Evolutionary conservation across 2,329 filamentous ascomycete genomes (phyloP).

Genomic region (Paraconiothyrium sp.): DNA sequence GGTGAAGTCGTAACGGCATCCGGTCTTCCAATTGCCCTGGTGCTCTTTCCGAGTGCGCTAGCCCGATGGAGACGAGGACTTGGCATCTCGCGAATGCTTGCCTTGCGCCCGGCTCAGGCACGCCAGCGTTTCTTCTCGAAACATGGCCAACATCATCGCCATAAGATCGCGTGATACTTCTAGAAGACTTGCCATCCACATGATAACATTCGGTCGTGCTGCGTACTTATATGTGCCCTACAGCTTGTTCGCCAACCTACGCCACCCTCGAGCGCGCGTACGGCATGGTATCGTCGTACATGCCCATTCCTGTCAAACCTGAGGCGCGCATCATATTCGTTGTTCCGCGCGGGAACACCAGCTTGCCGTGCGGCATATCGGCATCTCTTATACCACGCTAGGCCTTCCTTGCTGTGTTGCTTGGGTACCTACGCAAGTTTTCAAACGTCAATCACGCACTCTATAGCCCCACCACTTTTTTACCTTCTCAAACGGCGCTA

Average conservation of each 20-base stretch:
- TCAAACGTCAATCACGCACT: slow-evolving; percentile 36
- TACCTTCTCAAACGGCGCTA: slow-evolving; percentile 34
- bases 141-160: slow-evolving; percentile 6
- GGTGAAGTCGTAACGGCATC: background rate
- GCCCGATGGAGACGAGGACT: background rate
- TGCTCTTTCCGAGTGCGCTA: background rate
- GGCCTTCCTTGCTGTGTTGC: background rate
- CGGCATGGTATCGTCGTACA: background rate
- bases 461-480: slow-evolving; percentile 29
- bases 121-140: slow-evolving; percentile 14
- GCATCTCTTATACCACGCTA: slow-evolving; percentile 4
- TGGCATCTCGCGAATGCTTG: background rate
- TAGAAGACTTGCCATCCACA: background rate
- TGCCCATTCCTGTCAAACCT: background rate
- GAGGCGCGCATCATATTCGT: slow-evolving; percentile 2
- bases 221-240: background rate
- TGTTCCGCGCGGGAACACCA: background rate
- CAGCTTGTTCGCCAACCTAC: background rate
- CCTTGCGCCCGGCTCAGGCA: slow-evolving; percentile 2
- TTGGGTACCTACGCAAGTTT: slow-evolving; percentile 35
- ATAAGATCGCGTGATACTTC: slow-evolving; percentile 8
- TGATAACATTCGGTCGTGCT: background rate
- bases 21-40: background rate
- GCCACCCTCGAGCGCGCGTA: background rate
- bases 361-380: slow-evolving; percentile 1